Conservation (phyloP, 2,329 filamentous ascomycete species). For the Ascochyta fabae region DNA sequence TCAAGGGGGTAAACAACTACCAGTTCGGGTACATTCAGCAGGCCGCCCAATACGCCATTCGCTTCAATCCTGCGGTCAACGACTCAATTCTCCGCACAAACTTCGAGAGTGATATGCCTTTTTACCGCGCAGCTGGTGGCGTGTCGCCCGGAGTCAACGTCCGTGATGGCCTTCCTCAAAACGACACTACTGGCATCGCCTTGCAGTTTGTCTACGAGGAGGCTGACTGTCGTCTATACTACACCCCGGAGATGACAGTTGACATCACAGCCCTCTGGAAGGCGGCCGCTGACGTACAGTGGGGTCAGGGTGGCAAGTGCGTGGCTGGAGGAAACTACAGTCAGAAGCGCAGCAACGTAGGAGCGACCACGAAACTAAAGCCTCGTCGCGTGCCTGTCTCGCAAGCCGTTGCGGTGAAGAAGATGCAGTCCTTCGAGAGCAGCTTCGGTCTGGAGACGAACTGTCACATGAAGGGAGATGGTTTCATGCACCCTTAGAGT, state of each 20-base stretch:
- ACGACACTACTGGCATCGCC: conserved; percentile 42
- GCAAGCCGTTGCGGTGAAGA: conserved; percentile 25
- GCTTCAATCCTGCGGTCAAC: conserved; percentile 32
- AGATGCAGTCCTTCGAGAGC: conserved; percentile 34
- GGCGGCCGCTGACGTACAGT: conserved; percentile 47
- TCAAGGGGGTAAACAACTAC: conserved; percentile 57
- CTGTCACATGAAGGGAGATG: conserved; percentile 35
- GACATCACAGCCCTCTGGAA: conserved; percentile 48
- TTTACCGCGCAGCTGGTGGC: conserved; percentile 24
- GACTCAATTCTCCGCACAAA: conserved; percentile 32
- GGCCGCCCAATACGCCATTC: conserved; percentile 29
- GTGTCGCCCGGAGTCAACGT: conserved; percentile 40
- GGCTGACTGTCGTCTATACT: conserved; percentile 50
- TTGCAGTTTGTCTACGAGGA: conserved; percentile 51
- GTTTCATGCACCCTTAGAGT: conserved; percentile 46
- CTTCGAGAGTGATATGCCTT: conserved; percentile 37
- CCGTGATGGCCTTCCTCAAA: conserved; percentile 43
- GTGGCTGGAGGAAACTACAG: conserved; percentile 31
- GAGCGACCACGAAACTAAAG: conserved; percentile 36
- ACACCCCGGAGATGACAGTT: conserved; percentile 51
- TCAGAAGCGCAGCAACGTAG: conserved; percentile 26
- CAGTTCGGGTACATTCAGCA: conserved; percentile 43
- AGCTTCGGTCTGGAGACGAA: conserved; percentile 41
- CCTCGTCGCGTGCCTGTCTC: conserved; percentile 24
- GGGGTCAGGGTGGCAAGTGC: conserved; percentile 42